These are phyloP conservation scores for Reutealis trisperma DNA, from an alignment of 345 rosid genomes.

Conservation along the genomic window DNA sequence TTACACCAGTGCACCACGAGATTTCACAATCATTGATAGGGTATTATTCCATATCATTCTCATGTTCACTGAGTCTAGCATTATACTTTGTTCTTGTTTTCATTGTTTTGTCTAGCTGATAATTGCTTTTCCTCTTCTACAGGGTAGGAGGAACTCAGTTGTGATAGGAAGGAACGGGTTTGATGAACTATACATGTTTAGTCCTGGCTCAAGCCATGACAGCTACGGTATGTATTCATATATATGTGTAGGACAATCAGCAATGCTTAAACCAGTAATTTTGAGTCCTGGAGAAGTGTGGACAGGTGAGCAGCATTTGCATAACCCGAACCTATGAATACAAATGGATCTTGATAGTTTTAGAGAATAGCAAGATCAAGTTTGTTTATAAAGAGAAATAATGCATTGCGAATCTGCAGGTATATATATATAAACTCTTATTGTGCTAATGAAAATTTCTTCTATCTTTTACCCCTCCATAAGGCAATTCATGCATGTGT, in stretches of 20 bases:
- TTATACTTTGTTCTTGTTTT: background rate
- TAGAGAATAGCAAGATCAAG: no score
- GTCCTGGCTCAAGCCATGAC: constrained; percentile 79
- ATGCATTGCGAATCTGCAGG: background rate
- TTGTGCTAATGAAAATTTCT: background rate
- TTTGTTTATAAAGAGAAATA: background rate
- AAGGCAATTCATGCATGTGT: background rate
- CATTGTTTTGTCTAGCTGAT: background rate
- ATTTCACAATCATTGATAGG: constrained; percentile 75
- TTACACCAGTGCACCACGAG: constrained; percentile 70
- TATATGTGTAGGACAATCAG: constrained; percentile 66
- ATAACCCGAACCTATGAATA: constrained; percentile 65
- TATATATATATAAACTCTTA: background rate
- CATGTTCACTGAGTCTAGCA: background rate
- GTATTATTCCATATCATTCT: constrained; percentile 26
- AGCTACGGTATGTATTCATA: constrained; percentile 69
- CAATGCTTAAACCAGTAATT: constrained; percentile 57
- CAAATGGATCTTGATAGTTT: background rate
- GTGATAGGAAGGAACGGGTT: constrained; percentile 66
- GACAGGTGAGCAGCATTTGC: constrained; percentile 66
- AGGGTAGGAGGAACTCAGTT: constrained; percentile 91
- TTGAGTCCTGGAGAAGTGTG: constrained; percentile 64
- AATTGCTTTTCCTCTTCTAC: background rate
- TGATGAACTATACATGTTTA: constrained; percentile 70
- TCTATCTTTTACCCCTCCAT: background rate